Conservation (phyloP, 495 filamentous ascomycete species). For the Aspergillus kassunensis region DNA sequence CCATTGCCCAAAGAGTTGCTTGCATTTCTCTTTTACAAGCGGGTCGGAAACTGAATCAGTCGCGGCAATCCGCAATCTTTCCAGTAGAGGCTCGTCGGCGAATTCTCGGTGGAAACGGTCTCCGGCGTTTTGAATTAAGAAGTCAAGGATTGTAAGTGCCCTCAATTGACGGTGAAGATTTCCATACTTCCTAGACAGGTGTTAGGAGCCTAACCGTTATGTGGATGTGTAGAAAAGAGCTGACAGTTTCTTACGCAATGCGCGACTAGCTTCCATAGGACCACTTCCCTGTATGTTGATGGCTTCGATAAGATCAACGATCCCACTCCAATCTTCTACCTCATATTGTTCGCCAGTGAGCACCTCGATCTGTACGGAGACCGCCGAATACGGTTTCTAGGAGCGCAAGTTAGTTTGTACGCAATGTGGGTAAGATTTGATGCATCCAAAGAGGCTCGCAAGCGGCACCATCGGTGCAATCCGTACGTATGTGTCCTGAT, state of each 20-base stretch:
- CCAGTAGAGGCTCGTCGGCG: slow-evolving; percentile 87
- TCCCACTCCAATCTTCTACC: slow-evolving; percentile 84
- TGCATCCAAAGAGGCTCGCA: too few relatives aligned
- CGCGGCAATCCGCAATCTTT: slow-evolving; percentile 82
- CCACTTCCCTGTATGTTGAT: slow-evolving; percentile 85
- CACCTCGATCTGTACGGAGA: slow-evolving; percentile 90
- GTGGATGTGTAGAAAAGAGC: slow-evolving; percentile 21
- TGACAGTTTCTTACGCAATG: slow-evolving; percentile 92
- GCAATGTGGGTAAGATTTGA: neutral
- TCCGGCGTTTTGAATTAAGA: slow-evolving; percentile 90
- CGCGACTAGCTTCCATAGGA: slow-evolving; percentile 84
- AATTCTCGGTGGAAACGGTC: slow-evolving; percentile 82
- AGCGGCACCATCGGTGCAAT: neutral
- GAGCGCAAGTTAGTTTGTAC: neutral
- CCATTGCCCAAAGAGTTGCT: slow-evolving; percentile 85
- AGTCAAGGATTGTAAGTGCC: slow-evolving; percentile 86
- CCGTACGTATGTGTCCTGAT: neutral
- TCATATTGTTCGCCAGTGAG: slow-evolving; percentile 87
- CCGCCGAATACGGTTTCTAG: slow-evolving; percentile 86
- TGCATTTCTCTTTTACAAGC: slow-evolving; percentile 80
- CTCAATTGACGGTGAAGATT: slow-evolving; percentile 87
- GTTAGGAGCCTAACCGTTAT: slow-evolving; percentile 12
- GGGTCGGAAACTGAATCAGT: slow-evolving; percentile 82
- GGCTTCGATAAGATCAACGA: slow-evolving; percentile 90
- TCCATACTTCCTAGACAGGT: slow-evolving; percentile 73